Evolutionary conservation across 192 early-diverging fungal species (phyloP).

Genomic region (Entophlyctis luteolus): DNA sequence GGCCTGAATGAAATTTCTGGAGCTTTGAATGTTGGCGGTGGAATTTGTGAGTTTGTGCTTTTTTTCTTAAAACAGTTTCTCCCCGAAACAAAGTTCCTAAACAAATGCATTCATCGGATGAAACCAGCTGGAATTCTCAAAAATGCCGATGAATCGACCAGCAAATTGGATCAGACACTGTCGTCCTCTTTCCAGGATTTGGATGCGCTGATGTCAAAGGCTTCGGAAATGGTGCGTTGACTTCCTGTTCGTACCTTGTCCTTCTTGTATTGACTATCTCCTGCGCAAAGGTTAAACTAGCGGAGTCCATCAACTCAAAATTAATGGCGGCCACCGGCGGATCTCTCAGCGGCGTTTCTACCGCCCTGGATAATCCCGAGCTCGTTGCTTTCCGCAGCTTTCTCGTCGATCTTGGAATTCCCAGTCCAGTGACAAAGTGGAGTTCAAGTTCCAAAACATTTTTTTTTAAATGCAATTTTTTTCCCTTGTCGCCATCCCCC

Average conservation of each 20-base stretch:
- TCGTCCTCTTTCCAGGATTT: constrained; percentile 84
- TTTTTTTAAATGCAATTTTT: neutral
- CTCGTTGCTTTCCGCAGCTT: constrained; percentile 57
- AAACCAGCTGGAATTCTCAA: constrained; percentile 59
- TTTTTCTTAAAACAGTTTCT: no score
- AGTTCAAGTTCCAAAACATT: constrained; percentile 9
- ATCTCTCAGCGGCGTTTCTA: constrained; percentile 3
- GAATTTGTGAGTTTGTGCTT: constrained; percentile 1
- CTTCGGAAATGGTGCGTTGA: constrained; percentile 76
- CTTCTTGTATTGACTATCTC: constrained; percentile 19
- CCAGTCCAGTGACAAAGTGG: constrained; percentile 84
- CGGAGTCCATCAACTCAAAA: constrained; percentile 61
- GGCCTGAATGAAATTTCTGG: neutral
- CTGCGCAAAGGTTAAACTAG: constrained; percentile 53
- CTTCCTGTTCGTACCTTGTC: neutral
- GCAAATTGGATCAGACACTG: constrained; percentile 66
- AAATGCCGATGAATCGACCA: constrained; percentile 60
- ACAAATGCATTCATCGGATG: neutral
- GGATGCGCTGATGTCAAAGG: constrained; percentile 80
- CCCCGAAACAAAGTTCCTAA: no score
- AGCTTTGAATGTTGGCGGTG: constrained; percentile 3
- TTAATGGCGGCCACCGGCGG: constrained; percentile 36
- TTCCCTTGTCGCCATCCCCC: neutral
- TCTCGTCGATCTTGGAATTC: constrained; percentile 84
- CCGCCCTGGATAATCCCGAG: constrained; percentile 39